These are phyloP conservation scores for Senecio squalidus DNA, from an alignment of 140 eudicot species.

Conservation along the genomic window DNA sequence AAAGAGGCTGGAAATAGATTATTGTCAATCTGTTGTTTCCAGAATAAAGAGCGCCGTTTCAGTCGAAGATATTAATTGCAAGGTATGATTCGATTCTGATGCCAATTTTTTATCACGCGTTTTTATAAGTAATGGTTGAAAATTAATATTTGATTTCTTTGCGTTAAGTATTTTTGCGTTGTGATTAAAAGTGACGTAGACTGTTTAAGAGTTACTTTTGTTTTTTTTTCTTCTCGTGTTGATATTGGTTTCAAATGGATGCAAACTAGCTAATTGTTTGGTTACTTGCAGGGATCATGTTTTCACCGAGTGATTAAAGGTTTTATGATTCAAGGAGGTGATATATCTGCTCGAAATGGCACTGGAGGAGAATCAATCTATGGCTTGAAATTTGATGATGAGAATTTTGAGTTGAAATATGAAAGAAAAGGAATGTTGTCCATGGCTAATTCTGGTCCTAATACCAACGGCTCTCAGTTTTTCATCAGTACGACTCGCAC, in stretches of 20 bases:
- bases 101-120: no score
- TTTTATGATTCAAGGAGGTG: constrained; percentile 87
- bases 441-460: constrained; percentile 90
- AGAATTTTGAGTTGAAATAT: constrained; percentile 79
- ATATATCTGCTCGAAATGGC: constrained; percentile 64
- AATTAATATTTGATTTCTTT: no score
- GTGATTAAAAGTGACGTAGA: no score
- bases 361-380: constrained; percentile 85
- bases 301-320: constrained; percentile 78
- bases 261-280: not conserved
- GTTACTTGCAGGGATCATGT: constrained; percentile 60
- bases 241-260: not conserved
- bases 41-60: no score
- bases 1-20: no score
- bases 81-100: no score
- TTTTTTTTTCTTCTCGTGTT: not conserved
- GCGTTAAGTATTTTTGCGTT: not conserved
- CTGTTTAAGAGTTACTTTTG: no score
- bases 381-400: constrained; percentile 83
- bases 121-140: no score
- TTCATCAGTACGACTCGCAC: constrained; percentile 77
- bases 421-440: constrained; percentile 92
- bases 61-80: no score
- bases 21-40: no score
- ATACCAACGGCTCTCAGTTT: constrained; percentile 82